These are phyloP conservation scores for Acorus calamus DNA, from an alignment of 106 monocot genomes.

Conservation along the genomic window DNA sequence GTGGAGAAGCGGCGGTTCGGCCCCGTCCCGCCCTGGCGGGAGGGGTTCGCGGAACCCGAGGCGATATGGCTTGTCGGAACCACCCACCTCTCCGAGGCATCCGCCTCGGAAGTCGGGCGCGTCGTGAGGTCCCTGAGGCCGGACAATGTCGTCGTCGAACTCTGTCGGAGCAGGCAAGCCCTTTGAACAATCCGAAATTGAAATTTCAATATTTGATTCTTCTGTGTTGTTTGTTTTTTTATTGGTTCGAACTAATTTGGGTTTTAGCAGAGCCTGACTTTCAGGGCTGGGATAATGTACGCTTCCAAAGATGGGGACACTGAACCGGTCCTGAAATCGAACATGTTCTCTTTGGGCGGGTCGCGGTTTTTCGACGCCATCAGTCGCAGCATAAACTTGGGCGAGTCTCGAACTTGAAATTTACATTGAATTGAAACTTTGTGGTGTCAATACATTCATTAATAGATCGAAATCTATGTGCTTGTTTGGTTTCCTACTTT, in stretches of 20 bases:
- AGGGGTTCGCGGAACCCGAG: conserved; percentile 75
- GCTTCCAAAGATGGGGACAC: conserved; percentile 27
- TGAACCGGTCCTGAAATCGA: conserved; percentile 44
- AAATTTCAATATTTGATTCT: neutral
- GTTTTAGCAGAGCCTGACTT: conserved; percentile 49
- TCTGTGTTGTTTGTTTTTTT: neutral
- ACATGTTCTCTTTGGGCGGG: conserved; percentile 82
- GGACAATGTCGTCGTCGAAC: conserved; percentile 88
- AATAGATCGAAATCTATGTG: no score
- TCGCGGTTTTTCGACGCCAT: conserved; percentile 61
- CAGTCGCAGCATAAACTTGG: conserved; percentile 72
- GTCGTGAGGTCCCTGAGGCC: conserved; percentile 58
- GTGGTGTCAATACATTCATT: neutral
- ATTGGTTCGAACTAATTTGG: conserved; percentile 25
- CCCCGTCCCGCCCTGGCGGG: conserved; percentile 72
- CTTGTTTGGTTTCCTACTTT: no score
- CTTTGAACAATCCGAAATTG: neutral
- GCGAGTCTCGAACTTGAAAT: conserved; percentile 17
- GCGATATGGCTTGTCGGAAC: conserved; percentile 79
- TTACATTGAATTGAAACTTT: neutral
- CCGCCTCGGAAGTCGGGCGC: conserved; percentile 52
- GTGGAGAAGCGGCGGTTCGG: conserved; percentile 62
- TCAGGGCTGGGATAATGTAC: conserved; percentile 99
- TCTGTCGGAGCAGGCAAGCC: conserved; percentile 91
- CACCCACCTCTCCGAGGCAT: conserved; percentile 58